phyloP scores from a whole-genome alignment of 2,329 filamentous ascomycete species.

The Penicillium sp. region DNA sequence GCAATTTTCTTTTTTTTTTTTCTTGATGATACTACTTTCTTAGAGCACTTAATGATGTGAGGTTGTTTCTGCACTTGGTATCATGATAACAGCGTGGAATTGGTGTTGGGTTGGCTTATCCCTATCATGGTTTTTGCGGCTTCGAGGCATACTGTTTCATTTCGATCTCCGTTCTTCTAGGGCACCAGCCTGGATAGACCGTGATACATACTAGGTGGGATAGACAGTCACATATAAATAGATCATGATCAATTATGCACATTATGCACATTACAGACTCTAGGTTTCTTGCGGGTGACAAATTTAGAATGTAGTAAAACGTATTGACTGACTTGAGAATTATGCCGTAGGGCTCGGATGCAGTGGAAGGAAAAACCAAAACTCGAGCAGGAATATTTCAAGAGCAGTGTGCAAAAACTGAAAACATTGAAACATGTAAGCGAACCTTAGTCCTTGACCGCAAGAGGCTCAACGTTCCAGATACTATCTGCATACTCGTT shows the following conservation, averaged over 20 bases:
- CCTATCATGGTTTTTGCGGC: constrained; percentile 3
- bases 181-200: background rate
- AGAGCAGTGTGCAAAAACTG: background rate
- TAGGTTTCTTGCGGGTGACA: background rate
- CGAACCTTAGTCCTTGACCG: constrained; percentile 37
- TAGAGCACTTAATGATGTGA: background rate
- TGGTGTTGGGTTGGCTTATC: constrained; percentile 4
- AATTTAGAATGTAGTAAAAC: too few relatives aligned
- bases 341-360: background rate
- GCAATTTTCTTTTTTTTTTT: too few relatives aligned
- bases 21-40: too few relatives aligned
- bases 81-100: constrained; percentile 6
- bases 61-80: background rate
- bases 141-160: background rate
- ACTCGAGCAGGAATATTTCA: background rate
- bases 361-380: background rate
- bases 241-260: background rate
- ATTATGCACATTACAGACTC: background rate
- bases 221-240: background rate
- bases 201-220: background rate
- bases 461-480: constrained; percentile 90
- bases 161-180: background rate
- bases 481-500: constrained; percentile 96
- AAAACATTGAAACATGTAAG: background rate
- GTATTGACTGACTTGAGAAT: background rate